Evolutionary conservation across 78 protist genomes (phyloP).

Genomic region (Chrysochromulina tobinii): DNA sequence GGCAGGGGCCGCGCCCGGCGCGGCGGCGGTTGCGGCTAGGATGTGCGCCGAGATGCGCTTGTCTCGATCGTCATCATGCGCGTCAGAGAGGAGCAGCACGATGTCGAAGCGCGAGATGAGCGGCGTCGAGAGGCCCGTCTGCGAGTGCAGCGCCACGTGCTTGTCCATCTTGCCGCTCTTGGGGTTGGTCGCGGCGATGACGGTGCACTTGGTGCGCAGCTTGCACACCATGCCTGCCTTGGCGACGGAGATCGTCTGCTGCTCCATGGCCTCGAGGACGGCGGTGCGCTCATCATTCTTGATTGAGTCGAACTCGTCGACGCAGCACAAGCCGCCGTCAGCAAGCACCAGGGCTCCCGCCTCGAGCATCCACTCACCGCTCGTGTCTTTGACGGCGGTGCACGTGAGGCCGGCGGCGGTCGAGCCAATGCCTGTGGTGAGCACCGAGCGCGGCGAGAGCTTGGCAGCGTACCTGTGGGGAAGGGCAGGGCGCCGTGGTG

Average conservation of each 20-base stretch:
- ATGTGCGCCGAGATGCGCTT: conserved; percentile 62
- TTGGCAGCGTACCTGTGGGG: conserved; percentile 86
- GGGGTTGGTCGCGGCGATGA: conserved; percentile 74
- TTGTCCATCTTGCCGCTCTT: conserved; percentile 34
- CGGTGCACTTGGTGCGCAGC: conserved; percentile 83
- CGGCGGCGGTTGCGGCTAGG: background rate
- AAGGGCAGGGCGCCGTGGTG: conserved; percentile 35
- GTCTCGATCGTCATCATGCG: conserved; percentile 74
- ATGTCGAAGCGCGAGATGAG: conserved; percentile 92
- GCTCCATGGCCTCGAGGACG: conserved; percentile 92
- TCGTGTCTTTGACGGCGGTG: conserved; percentile 65
- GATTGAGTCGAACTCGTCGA: conserved; percentile 94
- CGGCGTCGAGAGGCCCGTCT: conserved; percentile 86
- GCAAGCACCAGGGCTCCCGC: conserved; percentile 99
- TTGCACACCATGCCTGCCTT: conserved; percentile 94
- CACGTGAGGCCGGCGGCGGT: conserved; percentile 89
- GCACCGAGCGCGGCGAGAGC: conserved; percentile 81
- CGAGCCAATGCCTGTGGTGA: conserved; percentile 94
- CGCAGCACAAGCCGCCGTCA: conserved; percentile 98
- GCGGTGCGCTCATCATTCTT: conserved; percentile 75
- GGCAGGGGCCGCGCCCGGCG: background rate
- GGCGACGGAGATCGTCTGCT: conserved; percentile 97
- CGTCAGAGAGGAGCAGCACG: conserved; percentile 84
- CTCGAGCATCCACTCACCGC: conserved; percentile 71
- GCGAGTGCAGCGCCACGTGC: conserved; percentile 45